Base-by-base conservation (phyloP, 192 early-diverging fungal species). In the Gryganskiella cystojenkinii region DNA sequence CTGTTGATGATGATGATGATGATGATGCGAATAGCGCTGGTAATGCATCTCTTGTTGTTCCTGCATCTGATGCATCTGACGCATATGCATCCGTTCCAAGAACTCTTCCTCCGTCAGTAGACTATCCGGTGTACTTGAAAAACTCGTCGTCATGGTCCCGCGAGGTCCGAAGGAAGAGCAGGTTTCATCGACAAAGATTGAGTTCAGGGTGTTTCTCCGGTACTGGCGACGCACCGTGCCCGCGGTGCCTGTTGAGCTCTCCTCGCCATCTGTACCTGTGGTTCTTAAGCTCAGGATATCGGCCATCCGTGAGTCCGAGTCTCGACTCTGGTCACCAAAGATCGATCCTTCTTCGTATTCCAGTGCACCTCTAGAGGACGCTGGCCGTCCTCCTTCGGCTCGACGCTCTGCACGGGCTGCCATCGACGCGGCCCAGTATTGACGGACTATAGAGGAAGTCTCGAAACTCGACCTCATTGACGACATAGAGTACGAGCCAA, bases 391-490 rank as follows among this genome's bases (percentile, higher is more conserved):
- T 65, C 63, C 2, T 53, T 34, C 13, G n/a, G n/a, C n/a, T n/a
- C 31, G 66, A 15, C 74, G 74, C 42, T 68, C 65, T 40, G 74
- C 50, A 19, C 74, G 53, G 10, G 74, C 74, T 17, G 74, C 67
- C 67, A 69, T 69, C 34, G 74, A 78, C 2, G 74, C 74, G 4
- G 56, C 66, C 74, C 74, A 78, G 55, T 78, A 78, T 22, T 69
- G n/a, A 5, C 74, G 61, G 8, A 78, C 61, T 0, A 78, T 66
- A 3, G 74, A 69, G 8, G 71, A 73, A 0, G 62, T 25, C 4
- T 54, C 56, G 31, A 54, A 56, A 45, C 61, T 71, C 3, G 70
- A 71, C 8, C 42, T 30, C 6, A 25, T 28, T 45, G 73, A 68
- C 8, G 72, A 67, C 65, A 74, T 67, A 33, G 63, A 37, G 30